phyloP scores from a whole-genome alignment of 805 yeast genomes.

The Komagataella mondaviorum region DNA sequence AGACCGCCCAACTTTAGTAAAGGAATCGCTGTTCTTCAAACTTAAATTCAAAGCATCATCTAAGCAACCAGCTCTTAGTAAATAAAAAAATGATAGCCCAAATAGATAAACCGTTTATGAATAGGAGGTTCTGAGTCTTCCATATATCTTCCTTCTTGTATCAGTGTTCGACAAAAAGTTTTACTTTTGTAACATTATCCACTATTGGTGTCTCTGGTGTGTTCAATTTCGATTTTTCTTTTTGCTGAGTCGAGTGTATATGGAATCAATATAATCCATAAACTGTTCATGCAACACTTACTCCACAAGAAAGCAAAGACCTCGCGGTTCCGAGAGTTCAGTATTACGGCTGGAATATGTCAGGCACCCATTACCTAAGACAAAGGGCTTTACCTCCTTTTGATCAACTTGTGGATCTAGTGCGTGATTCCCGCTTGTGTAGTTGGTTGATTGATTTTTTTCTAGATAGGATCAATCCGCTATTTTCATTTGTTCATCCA shows the following conservation, averaged over 20 bases:
- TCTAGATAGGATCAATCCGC: too few relatives aligned
- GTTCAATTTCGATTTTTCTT: slow-evolving; percentile 23
- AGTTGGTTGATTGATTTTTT: too few relatives aligned
- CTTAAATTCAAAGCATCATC: slow-evolving; percentile 69
- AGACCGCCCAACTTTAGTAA: slow-evolving; percentile 74
- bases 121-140: slow-evolving; percentile 37
- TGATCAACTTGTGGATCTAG: too few relatives aligned
- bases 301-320: too few relatives aligned
- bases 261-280: slow-evolving; percentile 53
- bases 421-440: too few relatives aligned
- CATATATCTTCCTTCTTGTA: slow-evolving; percentile 22
- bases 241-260: slow-evolving; percentile 25
- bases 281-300: slow-evolving; percentile 19
- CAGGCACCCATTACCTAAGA: too few relatives aligned
- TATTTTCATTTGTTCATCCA: too few relatives aligned
- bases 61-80: slow-evolving; percentile 72
- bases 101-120: slow-evolving; percentile 77
- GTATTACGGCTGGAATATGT: too few relatives aligned
- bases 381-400: too few relatives aligned
- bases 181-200: slow-evolving; percentile 54
- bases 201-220: slow-evolving; percentile 29
- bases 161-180: slow-evolving; percentile 40
- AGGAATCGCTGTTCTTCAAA: slow-evolving; percentile 47
- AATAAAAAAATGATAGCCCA: slow-evolving; percentile 86
- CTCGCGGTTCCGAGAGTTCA: too few relatives aligned